Evolutionary conservation across 164 flowering plant genomes (phyloP).

Genomic region (Aristolochia contorta): DNA sequence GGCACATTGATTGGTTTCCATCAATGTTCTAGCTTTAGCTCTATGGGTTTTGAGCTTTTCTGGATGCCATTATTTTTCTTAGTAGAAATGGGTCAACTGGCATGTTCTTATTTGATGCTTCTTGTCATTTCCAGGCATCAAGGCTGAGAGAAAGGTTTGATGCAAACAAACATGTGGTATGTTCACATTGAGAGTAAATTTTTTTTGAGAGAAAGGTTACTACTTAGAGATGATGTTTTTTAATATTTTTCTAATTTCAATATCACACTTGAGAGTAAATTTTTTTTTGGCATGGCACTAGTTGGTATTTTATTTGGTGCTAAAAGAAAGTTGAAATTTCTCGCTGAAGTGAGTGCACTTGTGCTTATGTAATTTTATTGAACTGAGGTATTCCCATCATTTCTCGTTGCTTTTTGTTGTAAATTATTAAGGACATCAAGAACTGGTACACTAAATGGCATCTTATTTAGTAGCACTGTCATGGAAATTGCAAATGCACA

Average conservation of each 20-base stretch:
- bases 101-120: background rate
- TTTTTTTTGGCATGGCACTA: background rate
- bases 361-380: background rate
- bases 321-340: background rate
- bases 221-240: background rate
- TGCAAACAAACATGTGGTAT: conserved; percentile 74
- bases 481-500: too few relatives aligned
- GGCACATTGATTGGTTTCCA: too few relatives aligned
- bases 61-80: background rate
- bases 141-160: conserved; percentile 71
- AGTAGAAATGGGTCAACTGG: background rate
- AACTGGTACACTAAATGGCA: too few relatives aligned
- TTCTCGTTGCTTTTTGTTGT: too few relatives aligned
- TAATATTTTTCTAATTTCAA: too few relatives aligned
- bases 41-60: background rate
- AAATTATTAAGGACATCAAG: too few relatives aligned
- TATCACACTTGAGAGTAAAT: background rate
- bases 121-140: conserved; percentile 46
- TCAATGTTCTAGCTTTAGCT: background rate
- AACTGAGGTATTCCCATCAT: background rate
- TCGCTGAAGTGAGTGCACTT: background rate
- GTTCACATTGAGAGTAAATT: conserved; percentile 17
- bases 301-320: background rate
- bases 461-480: too few relatives aligned
- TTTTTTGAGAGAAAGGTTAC: too few relatives aligned